Evolutionary conservation across 768 basidiomycete genomes (phyloP).

Genomic region (Mycena latifolia): DNA sequence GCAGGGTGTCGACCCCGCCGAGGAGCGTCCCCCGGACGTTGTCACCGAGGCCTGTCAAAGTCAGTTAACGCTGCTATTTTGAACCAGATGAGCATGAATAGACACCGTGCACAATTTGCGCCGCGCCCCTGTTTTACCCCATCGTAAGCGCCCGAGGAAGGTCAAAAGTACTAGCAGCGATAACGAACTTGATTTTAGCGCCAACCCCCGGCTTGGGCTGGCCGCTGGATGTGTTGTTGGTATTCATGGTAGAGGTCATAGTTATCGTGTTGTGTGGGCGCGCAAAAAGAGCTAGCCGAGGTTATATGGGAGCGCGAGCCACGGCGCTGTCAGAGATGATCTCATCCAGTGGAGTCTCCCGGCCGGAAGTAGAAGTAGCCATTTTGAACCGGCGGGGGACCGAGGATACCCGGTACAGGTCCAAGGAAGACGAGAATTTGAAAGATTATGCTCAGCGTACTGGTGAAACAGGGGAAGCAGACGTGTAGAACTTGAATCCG

Average conservation of each 20-base stretch:
- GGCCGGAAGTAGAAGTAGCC: too few species aligned
- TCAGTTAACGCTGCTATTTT: too few species aligned
- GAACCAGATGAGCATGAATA: not conserved
- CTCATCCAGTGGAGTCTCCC: slow-evolving; percentile 31
- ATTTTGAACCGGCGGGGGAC: too few species aligned
- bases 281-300: not conserved
- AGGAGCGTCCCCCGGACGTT: slow-evolving; percentile 35
- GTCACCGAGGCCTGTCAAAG: slow-evolving; percentile 23
- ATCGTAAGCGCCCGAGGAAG: not conserved
- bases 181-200: slow-evolving; percentile 23
- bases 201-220: slow-evolving; percentile 24
- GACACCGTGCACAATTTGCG: slow-evolving; percentile 25
- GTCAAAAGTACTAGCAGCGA: not conserved
- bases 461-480: too few species aligned
- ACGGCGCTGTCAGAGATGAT: slow-evolving; percentile 16
- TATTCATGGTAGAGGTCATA: slow-evolving; percentile 7
- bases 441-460: too few species aligned
- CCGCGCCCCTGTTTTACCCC: slow-evolving; percentile 26
- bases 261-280: not conserved
- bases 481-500: too few species aligned
- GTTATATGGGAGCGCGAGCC: not conserved
- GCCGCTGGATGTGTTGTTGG: not conserved
- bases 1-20: slow-evolving; percentile 33
- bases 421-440: too few species aligned
- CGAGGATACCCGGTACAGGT: too few species aligned